Percentiles rank a stretch among this genome's conserved stretches.
phyloP scores from a whole-genome alignment of 345 rosid genomes.

The Chamaenerion angustifolium region DNA sequence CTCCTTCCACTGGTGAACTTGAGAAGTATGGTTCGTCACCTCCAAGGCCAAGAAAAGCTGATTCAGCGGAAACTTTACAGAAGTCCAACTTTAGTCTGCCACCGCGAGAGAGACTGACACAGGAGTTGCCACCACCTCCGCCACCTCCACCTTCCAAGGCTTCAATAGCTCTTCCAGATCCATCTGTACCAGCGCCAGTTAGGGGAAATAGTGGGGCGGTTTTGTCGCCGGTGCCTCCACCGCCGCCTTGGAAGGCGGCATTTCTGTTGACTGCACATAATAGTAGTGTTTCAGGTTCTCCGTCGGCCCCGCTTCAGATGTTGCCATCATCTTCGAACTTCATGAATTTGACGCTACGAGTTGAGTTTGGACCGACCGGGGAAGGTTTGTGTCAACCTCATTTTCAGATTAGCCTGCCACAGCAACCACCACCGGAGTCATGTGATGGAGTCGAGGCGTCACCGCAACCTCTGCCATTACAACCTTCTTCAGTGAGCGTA shows the following conservation, averaged over 20 bases:
- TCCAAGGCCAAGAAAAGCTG: not conserved
- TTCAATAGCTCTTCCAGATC: slow-evolving; percentile 23
- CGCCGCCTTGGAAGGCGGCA: slow-evolving; percentile 50
- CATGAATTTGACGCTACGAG: too few relatives aligned
- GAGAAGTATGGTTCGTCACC: too few relatives aligned
- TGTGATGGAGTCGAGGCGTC: too few relatives aligned
- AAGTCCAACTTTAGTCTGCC: too few relatives aligned
- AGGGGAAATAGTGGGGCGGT: slow-evolving; percentile 18
- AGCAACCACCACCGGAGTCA: too few relatives aligned
- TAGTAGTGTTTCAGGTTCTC: too few relatives aligned
- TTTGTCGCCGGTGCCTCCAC: slow-evolving; percentile 31
- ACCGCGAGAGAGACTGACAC: not conserved
- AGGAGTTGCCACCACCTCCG: slow-evolving; percentile 17
- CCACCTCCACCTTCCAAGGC: slow-evolving; percentile 6
- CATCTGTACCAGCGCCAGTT: slow-evolving; percentile 21
- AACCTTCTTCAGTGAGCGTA: slow-evolving; percentile 6
- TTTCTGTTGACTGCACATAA: not conserved
- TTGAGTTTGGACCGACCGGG: too few relatives aligned
- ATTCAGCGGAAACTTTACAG: slow-evolving; percentile 18
- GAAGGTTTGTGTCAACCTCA: too few relatives aligned
- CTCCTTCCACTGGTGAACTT: slow-evolving; percentile 4
- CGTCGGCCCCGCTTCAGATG: too few relatives aligned
- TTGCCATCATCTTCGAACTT: too few relatives aligned
- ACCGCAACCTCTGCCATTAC: slow-evolving; percentile 4
- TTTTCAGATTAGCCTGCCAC: too few relatives aligned